Percentiles rank a stretch among this genome's conserved stretches.
phyloP scores from a whole-genome alignment of 73 alveolate genomes.

The Paramecium octaurelia region DNA sequence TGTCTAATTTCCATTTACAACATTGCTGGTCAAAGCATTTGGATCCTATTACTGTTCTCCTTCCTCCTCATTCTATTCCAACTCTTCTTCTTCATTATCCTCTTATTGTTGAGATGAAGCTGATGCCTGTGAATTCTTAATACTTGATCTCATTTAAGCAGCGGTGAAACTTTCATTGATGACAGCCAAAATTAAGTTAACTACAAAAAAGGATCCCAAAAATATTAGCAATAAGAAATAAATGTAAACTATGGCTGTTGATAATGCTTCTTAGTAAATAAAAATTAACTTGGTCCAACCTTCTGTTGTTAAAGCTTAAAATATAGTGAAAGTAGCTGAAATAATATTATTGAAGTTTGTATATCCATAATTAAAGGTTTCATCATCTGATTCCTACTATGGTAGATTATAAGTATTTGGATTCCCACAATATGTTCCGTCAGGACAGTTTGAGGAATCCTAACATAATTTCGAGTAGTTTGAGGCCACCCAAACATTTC shows the following conservation, averaged over 20 bases:
- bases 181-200: conserved; percentile 75
- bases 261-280: conserved; percentile 47
- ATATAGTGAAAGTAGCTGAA: conserved; percentile 63
- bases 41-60: neutral
- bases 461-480: neutral
- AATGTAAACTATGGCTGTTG: conserved; percentile 39
- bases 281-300: conserved; percentile 70
- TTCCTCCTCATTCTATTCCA: neutral
- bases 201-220: conserved; percentile 67
- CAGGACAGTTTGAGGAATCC: conserved; percentile 31
- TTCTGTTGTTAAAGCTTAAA: conserved; percentile 66
- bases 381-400: conserved; percentile 28
- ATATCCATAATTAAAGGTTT: conserved; percentile 60
- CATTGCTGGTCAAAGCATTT: neutral
- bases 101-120: neutral
- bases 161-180: conserved; percentile 59
- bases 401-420: neutral
- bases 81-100: neutral
- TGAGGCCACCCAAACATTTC: neutral
- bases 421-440: conserved; percentile 42
- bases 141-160: neutral
- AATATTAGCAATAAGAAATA: conserved; percentile 59
- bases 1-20: neutral
- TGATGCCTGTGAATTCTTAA: neutral
- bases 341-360: conserved; percentile 66